Percentiles rank a stretch among this genome's conserved stretches.
These are phyloP conservation scores for Triadica sebifera DNA, from an alignment of 345 rosid species.

Conservation along the genomic window DNA sequence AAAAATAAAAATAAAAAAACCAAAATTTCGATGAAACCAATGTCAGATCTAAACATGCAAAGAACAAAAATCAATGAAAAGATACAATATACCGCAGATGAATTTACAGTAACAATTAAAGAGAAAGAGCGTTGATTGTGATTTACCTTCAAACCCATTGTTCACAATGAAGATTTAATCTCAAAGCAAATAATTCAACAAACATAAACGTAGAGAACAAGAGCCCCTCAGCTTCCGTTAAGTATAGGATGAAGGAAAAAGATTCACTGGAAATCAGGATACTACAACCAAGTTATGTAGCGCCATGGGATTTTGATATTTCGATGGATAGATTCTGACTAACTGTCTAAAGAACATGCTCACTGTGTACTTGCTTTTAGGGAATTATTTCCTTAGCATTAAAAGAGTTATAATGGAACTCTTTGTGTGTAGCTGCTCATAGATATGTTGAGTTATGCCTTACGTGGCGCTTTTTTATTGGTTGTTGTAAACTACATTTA, in stretches of 20 bases:
- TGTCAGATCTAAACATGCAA: not conserved
- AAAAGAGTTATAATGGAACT: not conserved
- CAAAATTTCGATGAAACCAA: not conserved
- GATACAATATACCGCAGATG: not conserved
- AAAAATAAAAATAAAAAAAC: not conserved
- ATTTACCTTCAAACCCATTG: slow-evolving; percentile 4
- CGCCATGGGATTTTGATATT: not conserved
- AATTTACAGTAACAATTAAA: not conserved
- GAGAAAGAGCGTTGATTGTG: not conserved
- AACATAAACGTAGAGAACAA: not conserved
- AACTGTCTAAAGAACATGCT: not conserved
- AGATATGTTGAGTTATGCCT: not conserved
- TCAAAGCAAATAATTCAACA: not conserved
- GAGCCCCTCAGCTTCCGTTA: not conserved
- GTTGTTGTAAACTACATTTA: no score
- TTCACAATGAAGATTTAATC: not conserved
- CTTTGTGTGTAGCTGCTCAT: not conserved
- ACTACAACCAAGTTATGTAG: not conserved
- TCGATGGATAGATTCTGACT: not conserved
- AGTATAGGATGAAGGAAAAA: not conserved
- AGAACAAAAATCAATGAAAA: no score
- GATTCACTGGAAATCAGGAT: not conserved
- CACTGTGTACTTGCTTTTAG: not conserved
- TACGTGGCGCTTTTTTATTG: not conserved
- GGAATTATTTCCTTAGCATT: not conserved